Evolutionary conservation across 2,329 filamentous ascomycete genomes (phyloP).

Genomic region (Ophiostoma himal-ulmi): DNA sequence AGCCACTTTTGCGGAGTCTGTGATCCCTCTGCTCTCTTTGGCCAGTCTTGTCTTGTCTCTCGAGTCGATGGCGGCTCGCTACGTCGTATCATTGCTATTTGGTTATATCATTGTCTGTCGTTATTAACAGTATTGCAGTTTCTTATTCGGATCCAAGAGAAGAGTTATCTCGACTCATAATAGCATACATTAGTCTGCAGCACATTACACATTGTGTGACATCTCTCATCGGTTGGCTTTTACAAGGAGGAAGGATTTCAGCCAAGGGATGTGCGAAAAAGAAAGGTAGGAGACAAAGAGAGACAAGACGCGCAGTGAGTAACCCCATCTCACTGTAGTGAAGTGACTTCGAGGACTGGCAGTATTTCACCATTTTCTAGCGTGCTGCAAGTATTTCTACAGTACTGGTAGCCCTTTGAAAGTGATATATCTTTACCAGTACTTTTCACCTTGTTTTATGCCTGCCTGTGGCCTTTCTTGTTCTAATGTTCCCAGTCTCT

Average conservation of each 20-base stretch:
- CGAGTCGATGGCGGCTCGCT: background rate
- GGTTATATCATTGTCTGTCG: too few relatives aligned
- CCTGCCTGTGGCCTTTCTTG: background rate
- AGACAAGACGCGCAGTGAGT: too few relatives aligned
- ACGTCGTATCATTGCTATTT: too few relatives aligned
- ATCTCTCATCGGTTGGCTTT: too few relatives aligned
- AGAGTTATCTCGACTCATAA: background rate
- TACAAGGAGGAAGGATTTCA: background rate
- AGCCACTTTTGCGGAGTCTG: conserved; percentile 24
- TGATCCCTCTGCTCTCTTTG: background rate
- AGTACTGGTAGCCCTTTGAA: too few relatives aligned
- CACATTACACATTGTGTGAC: background rate
- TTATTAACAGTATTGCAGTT: too few relatives aligned
- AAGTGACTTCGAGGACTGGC: too few relatives aligned
- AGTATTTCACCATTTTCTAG: too few relatives aligned
- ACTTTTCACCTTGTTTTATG: background rate
- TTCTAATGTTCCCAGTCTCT: background rate
- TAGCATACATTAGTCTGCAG: background rate
- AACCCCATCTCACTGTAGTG: too few relatives aligned
- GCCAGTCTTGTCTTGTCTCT: background rate
- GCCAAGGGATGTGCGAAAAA: background rate
- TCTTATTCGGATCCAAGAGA: too few relatives aligned
- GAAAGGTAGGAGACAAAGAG: background rate
- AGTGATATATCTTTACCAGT: too few relatives aligned
- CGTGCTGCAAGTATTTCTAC: too few relatives aligned